A percentile compares a stretch with the other conserved stretches of the same genome.
Evolutionary conservation across 2,329 filamentous ascomycete genomes (phyloP).

Genomic region (Xylaria digitata): DNA sequence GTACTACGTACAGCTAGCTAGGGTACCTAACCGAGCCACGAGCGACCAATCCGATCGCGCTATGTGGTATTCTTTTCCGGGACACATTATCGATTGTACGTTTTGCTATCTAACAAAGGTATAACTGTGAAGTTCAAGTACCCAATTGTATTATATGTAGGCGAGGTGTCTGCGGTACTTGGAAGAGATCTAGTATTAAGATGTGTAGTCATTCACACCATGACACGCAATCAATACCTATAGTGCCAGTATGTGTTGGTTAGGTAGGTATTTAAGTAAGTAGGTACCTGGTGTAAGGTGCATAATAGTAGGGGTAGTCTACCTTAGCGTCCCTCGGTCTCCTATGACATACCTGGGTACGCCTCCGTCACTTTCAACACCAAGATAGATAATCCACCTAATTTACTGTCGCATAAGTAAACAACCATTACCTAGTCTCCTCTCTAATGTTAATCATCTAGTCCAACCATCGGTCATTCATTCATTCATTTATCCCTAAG

Average conservation of each 20-base stretch:
- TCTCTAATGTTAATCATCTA: conserved; percentile 20
- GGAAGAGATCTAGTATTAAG: too few species aligned
- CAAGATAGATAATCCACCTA: not conserved
- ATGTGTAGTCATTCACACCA: not conserved
- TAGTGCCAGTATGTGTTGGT: not conserved
- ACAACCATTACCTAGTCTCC: conserved; percentile 13
- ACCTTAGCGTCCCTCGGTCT: too few species aligned
- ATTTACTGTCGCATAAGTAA: conserved; percentile 17
- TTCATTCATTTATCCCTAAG: conserved; percentile 3
- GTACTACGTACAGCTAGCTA: not conserved
- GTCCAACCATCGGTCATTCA: not conserved
- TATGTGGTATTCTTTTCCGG: conserved; percentile 21
- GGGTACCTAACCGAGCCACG: conserved; percentile 15
- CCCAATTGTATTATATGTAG: too few species aligned
- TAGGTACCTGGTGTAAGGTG: too few species aligned
- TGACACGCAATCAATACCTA: not conserved
- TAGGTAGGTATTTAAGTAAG: too few species aligned
- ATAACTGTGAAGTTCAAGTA: too few species aligned
- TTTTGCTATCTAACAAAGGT: too few species aligned
- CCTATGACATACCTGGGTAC: too few species aligned
- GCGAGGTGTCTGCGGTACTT: too few species aligned
- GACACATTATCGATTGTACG: too few species aligned
- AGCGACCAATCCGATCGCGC: conserved; percentile 10
- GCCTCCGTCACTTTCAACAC: too few species aligned
- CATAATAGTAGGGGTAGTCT: too few species aligned